Conservation (phyloP, 129 eudicot species). For the Smallanthus sonchifolius region DNA sequence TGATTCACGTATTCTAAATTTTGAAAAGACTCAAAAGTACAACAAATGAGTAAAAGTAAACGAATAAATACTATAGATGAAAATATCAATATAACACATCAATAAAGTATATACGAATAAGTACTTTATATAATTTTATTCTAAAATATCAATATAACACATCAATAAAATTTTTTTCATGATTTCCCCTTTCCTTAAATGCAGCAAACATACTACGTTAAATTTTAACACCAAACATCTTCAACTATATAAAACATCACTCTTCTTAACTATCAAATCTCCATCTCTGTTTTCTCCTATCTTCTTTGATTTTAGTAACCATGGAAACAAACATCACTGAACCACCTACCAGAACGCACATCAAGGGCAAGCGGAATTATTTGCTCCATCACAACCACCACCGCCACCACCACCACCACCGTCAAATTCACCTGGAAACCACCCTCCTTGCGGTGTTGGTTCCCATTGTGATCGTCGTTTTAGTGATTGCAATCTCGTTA, state of each 20-base stretch:
- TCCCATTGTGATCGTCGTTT: slow-evolving; percentile 47
- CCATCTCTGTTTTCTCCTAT: not conserved
- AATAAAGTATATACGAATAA: too few relatives aligned
- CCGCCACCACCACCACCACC: slow-evolving; percentile 16
- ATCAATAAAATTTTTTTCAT: too few relatives aligned
- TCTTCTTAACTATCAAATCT: not conserved
- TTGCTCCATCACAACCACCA: slow-evolving; percentile 28
- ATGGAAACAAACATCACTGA: slow-evolving; percentile 11
- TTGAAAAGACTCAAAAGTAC: too few relatives aligned
- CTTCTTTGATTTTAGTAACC: not conserved
- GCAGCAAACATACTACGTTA: not conserved
- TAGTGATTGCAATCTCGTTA: slow-evolving; percentile 49
- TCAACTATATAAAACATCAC: slow-evolving; percentile 10
- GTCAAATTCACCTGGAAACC: slow-evolving; percentile 37
- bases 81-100: too few relatives aligned
- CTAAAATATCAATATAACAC: too few relatives aligned
- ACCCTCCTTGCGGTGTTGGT: slow-evolving; percentile 52
- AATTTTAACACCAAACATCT: not conserved
- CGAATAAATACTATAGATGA: too few relatives aligned
- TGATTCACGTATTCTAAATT: too few relatives aligned
- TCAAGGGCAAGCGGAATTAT: slow-evolving; percentile 11
- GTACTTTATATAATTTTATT: too few relatives aligned
- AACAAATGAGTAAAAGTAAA: too few relatives aligned
- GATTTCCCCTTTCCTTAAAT: not conserved
- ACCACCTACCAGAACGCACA: slow-evolving; percentile 21